Conservation (phyloP, 805 yeast genomes). For the Wickerhamomyces hampshirensis region DNA sequence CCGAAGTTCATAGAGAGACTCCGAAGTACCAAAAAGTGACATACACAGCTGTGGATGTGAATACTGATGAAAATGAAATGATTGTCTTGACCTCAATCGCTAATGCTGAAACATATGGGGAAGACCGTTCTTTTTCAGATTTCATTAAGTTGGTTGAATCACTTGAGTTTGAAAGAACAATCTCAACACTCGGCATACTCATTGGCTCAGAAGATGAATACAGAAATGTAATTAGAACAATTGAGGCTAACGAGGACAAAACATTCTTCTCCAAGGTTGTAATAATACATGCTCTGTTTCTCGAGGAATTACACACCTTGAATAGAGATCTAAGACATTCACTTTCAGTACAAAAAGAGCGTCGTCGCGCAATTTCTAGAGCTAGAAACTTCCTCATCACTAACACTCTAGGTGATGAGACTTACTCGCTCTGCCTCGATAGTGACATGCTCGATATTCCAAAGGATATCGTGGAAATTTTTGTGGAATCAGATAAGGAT, state of each 20-base stretch:
- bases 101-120: constrained; percentile 32
- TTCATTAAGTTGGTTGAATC: constrained; percentile 28
- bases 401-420: constrained; percentile 23
- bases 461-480: constrained; percentile 21
- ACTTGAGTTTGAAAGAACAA: constrained; percentile 23
- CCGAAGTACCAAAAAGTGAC: constrained; percentile 13
- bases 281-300: constrained; percentile 18
- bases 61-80: constrained; percentile 9
- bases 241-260: constrained; percentile 9
- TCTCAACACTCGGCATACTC: constrained; percentile 20
- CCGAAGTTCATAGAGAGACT: not conserved
- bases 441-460: constrained; percentile 27
- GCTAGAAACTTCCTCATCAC: constrained; percentile 26
- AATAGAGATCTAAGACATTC: constrained; percentile 18
- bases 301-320: constrained; percentile 13
- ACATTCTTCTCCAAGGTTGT: constrained; percentile 12
- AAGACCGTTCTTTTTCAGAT: constrained; percentile 28
- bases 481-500: constrained; percentile 24
- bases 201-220: constrained; percentile 15
- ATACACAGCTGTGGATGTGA: constrained; percentile 3
- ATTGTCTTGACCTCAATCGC: constrained; percentile 22
- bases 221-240: not conserved
- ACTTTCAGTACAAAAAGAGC: constrained; percentile 18
- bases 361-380: constrained; percentile 26
- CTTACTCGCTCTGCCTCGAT: constrained; percentile 27